Percentiles rank a stretch among this genome's conserved stretches.
Conservation (phyloP, 257 asterid species). For the Ehretia macrophylla region DNA sequence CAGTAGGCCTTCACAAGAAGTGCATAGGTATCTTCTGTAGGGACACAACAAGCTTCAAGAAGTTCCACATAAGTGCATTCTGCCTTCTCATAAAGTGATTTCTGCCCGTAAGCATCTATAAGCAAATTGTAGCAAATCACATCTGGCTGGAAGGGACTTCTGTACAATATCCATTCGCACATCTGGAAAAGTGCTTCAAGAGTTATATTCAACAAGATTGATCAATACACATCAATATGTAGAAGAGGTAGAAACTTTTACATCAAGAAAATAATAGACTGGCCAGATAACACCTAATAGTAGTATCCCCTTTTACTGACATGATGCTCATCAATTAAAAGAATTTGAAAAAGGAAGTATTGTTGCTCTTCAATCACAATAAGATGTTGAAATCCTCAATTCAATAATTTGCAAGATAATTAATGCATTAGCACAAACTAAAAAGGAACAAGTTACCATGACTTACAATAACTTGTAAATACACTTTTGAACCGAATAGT, state of each 20-base stretch:
- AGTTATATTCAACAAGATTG: conserved; percentile 14
- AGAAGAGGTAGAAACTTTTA: not conserved
- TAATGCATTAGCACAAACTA: no score
- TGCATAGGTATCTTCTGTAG: conserved; percentile 85
- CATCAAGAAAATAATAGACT: not conserved
- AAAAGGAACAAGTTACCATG: no score
- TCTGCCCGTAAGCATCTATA: conserved; percentile 81
- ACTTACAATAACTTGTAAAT: no score
- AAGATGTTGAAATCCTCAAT: no score
- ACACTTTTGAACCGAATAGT: no score
- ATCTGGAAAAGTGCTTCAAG: conserved; percentile 32
- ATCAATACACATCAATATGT: not conserved
- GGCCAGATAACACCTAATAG: not conserved
- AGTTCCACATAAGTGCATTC: conserved; percentile 64
- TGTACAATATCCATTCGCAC: conserved; percentile 71
- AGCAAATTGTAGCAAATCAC: conserved; percentile 81
- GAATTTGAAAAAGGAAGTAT: no score
- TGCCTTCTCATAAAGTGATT: conserved; percentile 48
- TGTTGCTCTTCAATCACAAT: no score
- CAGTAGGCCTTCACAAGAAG: conserved; percentile 72
- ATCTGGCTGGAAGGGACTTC: conserved; percentile 71
- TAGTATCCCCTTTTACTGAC: no score
- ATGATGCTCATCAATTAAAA: no score
- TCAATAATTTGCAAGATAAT: no score
- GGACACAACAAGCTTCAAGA: conserved; percentile 65